Conservation (phyloP, 2,329 filamentous ascomycete genomes). For the Thelonectria discophora region DNA sequence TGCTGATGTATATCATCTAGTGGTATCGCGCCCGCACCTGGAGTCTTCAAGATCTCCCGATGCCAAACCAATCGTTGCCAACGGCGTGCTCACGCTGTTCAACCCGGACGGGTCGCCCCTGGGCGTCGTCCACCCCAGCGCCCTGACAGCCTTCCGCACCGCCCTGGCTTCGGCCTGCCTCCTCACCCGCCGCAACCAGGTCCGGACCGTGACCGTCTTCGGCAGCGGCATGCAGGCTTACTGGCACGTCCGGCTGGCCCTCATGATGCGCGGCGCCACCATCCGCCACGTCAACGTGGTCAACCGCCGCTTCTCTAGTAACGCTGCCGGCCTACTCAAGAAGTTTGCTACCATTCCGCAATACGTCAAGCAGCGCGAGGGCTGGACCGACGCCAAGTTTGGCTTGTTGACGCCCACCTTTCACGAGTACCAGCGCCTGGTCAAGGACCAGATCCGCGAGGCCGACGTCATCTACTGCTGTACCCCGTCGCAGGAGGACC, state of each 20-base stretch:
- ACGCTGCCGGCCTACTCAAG: slow-evolving; percentile 60
- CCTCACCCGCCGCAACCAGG: slow-evolving; percentile 69
- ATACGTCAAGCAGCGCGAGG: slow-evolving; percentile 62
- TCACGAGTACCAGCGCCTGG: slow-evolving; percentile 70
- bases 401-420: slow-evolving; percentile 74
- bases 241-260: slow-evolving; percentile 89
- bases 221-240: slow-evolving; percentile 91
- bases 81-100: slow-evolving; percentile 76
- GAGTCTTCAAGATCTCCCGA: slow-evolving; percentile 41
- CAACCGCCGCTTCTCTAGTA: slow-evolving; percentile 74
- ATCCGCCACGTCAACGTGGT: slow-evolving; percentile 85
- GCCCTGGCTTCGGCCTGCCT: slow-evolving; percentile 76
- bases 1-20: slow-evolving; percentile 47
- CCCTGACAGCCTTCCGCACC: slow-evolving; percentile 83
- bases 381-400: slow-evolving; percentile 74
- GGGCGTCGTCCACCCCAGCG: slow-evolving; percentile 76
- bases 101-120: slow-evolving; percentile 67
- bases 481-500: slow-evolving; percentile 75
- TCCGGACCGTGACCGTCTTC: slow-evolving; percentile 84
- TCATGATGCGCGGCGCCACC: slow-evolving; percentile 75
- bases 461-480: slow-evolving; percentile 90
- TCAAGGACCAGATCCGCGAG: slow-evolving; percentile 75
- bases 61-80: slow-evolving; percentile 57
- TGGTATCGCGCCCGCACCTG: slow-evolving; percentile 68
- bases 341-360: slow-evolving; percentile 56